A percentile compares a stretch with the other conserved stretches of the same genome.
phyloP scores from a whole-genome alignment of 306 rosid species.

The Casuarina glauca region DNA sequence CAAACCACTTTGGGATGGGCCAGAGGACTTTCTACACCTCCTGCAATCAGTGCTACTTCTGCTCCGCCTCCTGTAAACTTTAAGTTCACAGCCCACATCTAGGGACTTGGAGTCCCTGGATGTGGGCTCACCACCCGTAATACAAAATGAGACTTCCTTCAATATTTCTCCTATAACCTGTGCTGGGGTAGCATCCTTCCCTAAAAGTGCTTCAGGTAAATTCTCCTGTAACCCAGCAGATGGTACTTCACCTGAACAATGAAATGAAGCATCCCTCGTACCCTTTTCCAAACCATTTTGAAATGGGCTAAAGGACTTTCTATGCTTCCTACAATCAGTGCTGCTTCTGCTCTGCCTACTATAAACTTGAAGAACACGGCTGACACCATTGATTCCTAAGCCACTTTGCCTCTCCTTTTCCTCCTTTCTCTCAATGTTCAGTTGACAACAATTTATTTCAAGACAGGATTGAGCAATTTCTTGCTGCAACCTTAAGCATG shows the following conservation, averaged over 20 bases:
- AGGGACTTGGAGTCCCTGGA: conserved; percentile 12
- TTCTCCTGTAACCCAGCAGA: conserved; percentile 19
- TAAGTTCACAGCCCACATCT: conserved; percentile 7
- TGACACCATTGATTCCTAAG: conserved; percentile 25
- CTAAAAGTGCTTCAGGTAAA: conserved; percentile 18
- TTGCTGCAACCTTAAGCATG: conserved; percentile 20
- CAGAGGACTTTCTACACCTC: conserved; percentile 13
- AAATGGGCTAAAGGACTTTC: conserved; percentile 12
- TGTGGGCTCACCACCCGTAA: conserved; percentile 23
- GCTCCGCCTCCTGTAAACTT: background rate
- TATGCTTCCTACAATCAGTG: background rate
- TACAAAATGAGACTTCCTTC: conserved; percentile 12
- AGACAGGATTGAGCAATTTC: conserved; percentile 26
- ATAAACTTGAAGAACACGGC: conserved; percentile 16
- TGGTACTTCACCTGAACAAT: conserved; percentile 22
- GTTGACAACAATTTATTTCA: conserved; percentile 16
- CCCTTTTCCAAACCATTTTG: conserved; percentile 23
- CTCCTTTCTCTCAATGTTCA: conserved; percentile 28
- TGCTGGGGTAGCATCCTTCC: conserved; percentile 27
- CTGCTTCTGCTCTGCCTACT: background rate
- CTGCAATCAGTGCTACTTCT: background rate
- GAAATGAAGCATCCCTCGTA: conserved; percentile 16
- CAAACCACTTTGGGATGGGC: conserved; percentile 14
- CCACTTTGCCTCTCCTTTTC: background rate
- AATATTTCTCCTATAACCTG: conserved; percentile 8